Percentiles rank a stretch among this genome's conserved stretches.
These are phyloP conservation scores for Linaria vulgaris DNA, from an alignment of 257 asterid genomes.

Conservation along the genomic window DNA sequence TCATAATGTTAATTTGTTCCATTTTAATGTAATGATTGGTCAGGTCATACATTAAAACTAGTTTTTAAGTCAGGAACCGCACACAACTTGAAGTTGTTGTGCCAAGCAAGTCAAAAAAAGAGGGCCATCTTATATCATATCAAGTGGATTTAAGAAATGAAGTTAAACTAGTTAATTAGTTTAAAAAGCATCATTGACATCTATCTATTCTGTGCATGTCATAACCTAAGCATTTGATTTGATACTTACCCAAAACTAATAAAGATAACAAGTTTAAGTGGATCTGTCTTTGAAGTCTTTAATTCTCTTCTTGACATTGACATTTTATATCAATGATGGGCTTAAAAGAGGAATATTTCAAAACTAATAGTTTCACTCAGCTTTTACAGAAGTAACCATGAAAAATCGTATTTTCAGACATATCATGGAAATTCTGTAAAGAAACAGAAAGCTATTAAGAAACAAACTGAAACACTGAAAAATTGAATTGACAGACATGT, in stretches of 20 bases:
- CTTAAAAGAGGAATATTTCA: background rate
- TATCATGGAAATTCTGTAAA: background rate
- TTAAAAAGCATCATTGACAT: background rate
- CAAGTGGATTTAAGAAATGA: constrained; percentile 25
- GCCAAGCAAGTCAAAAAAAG: constrained; percentile 37
- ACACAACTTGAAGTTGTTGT: constrained; percentile 30
- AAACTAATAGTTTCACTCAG: background rate
- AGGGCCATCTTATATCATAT: constrained; percentile 29
- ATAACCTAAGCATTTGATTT: constrained; percentile 12
- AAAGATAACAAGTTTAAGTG: constrained; percentile 12
- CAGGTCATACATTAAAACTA: constrained; percentile 34
- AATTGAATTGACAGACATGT: too few relatives aligned
- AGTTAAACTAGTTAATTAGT: constrained; percentile 22
- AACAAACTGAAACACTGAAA: background rate
- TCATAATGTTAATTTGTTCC: background rate
- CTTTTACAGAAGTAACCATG: background rate
- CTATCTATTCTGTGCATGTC: background rate
- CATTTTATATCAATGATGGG: constrained; percentile 9
- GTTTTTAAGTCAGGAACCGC: constrained; percentile 23
- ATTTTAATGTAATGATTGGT: constrained; percentile 7
- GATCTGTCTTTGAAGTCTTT: constrained; percentile 24
- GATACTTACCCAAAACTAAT: background rate
- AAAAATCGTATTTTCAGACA: too few relatives aligned
- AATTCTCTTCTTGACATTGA: constrained; percentile 11
- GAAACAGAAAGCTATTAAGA: background rate